A percentile compares a stretch with the other conserved stretches of the same genome.
phyloP scores from a whole-genome alignment of 768 basidiomycete genomes.

The Amylocystis lapponica region DNA sequence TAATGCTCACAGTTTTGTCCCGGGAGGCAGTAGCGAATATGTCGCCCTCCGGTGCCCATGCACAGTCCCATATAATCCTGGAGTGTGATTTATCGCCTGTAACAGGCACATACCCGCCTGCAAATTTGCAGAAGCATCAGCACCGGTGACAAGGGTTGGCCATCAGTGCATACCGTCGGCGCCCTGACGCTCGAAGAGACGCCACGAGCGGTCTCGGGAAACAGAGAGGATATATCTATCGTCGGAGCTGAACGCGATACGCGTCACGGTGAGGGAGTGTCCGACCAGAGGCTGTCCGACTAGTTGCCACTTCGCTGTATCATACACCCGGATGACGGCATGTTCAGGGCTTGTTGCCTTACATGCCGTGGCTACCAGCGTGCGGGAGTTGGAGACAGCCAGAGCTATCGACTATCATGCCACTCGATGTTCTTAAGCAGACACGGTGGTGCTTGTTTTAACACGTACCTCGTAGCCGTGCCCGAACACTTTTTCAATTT shows the following conservation, averaged over 20 bases:
- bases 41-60: slow-evolving; percentile 73
- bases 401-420: slow-evolving; percentile 72
- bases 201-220: slow-evolving; percentile 91
- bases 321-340: slow-evolving; percentile 81
- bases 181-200: slow-evolving; percentile 56
- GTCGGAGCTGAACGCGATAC: slow-evolving; percentile 84
- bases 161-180: slow-evolving; percentile 5
- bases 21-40: slow-evolving; percentile 91
- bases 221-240: slow-evolving; percentile 77
- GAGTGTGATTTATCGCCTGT: slow-evolving; percentile 80
- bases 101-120: slow-evolving; percentile 51
- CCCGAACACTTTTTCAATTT: slow-evolving; percentile 93
- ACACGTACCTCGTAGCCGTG: slow-evolving; percentile 89
- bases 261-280: slow-evolving; percentile 85
- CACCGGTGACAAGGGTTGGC: background rate
- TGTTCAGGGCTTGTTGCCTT: slow-evolving; percentile 85
- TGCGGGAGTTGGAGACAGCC: slow-evolving; percentile 62
- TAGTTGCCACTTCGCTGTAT: slow-evolving; percentile 62
- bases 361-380: slow-evolving; percentile 83
- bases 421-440: no score
- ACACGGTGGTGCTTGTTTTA: no score
- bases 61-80: slow-evolving; percentile 94
- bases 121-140: background rate
- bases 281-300: slow-evolving; percentile 73
- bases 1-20: slow-evolving; percentile 74